Evolutionary conservation across 2,329 filamentous ascomycete species (phyloP).

Genomic region (Drechslerella coelobrocha): DNA sequence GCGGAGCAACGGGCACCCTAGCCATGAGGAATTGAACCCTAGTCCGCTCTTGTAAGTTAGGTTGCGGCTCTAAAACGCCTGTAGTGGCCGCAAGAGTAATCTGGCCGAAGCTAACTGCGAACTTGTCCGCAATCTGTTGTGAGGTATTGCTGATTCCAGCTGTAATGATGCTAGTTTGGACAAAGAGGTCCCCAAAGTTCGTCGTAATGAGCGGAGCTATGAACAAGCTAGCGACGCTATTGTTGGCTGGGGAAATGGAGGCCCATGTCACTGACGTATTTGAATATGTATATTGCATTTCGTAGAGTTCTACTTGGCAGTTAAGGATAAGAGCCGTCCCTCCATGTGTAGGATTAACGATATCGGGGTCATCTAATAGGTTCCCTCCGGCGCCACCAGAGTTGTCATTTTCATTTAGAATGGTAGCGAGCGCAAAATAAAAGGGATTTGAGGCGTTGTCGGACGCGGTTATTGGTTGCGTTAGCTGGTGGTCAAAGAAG

Average conservation of each 20-base stretch:
- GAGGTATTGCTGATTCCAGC: slow-evolving; percentile 20
- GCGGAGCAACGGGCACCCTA: slow-evolving; percentile 1
- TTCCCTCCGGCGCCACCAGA: slow-evolving; percentile 4
- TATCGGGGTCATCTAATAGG: slow-evolving; percentile 21
- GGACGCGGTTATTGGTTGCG: not conserved
- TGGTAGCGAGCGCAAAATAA: slow-evolving; percentile 33
- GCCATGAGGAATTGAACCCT: slow-evolving; percentile 10
- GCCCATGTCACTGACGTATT: slow-evolving; percentile 11
- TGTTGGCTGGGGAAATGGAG: slow-evolving; percentile 8
- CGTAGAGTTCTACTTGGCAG: slow-evolving; percentile 53
- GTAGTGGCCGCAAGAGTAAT: slow-evolving; percentile 5
- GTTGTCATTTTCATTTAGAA: slow-evolving; percentile 16
- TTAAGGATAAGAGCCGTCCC: slow-evolving; percentile 48
- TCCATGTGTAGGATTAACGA: slow-evolving; percentile 24
- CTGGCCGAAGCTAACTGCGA: slow-evolving; percentile 12
- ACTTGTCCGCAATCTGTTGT: slow-evolving; percentile 13
- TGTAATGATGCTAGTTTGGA: slow-evolving; percentile 3
- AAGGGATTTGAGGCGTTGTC: slow-evolving; percentile 27
- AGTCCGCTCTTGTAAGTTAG: slow-evolving; percentile 3
- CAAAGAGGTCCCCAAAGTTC: slow-evolving; percentile 1
- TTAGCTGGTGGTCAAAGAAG: slow-evolving; percentile 5
- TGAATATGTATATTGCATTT: slow-evolving; percentile 51
- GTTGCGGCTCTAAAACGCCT: slow-evolving; percentile 11
- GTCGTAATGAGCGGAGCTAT: slow-evolving; percentile 7
- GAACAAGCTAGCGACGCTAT: slow-evolving; percentile 5